Percentiles rank a stretch among this genome's conserved stretches.
Evolutionary conservation across 208 protist species (phyloP).

Genomic region (Acanthamoeba castellanii): DNA sequence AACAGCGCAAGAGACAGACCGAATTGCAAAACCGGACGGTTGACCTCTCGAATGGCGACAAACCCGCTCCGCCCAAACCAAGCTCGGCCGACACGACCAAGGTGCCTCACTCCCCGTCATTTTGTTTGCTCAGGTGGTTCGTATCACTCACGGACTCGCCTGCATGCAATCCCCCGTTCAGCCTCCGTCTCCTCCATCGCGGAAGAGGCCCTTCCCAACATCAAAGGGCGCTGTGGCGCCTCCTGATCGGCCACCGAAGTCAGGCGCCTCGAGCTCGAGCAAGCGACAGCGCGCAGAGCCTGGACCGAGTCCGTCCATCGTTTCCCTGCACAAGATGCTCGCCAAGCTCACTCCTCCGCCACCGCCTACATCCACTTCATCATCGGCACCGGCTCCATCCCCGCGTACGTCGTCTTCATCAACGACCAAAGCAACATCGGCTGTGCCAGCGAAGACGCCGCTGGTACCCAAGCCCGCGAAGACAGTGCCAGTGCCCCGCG

Average conservation of each 20-base stretch:
- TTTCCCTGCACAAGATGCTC: conserved; percentile 27
- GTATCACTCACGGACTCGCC: too few relatives aligned
- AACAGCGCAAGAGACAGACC: not conserved
- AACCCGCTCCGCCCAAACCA: not conserved
- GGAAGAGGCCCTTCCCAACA: not conserved
- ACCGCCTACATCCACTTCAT: not conserved
- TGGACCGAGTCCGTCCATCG: not conserved
- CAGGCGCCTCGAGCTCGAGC: not conserved
- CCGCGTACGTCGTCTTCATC: not conserved
- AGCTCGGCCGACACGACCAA: not conserved
- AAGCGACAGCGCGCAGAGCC: not conserved
- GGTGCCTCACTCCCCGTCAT: not conserved
- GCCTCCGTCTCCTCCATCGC: not conserved
- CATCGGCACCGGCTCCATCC: not conserved
- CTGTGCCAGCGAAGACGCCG: not conserved
- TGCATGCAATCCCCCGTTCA: not conserved
- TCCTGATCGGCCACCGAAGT: not conserved
- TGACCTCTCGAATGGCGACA: not conserved
- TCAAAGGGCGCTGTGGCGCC: not conserved
- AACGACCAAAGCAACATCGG: not conserved
- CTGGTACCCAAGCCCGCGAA: not conserved
- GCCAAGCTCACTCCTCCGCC: not conserved
- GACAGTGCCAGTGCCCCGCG: not conserved
- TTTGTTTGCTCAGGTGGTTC: too few relatives aligned
- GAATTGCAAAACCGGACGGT: not conserved